Conservation (phyloP, 495 filamentous ascomycete species). For the Clavariopsis aquatica region DNA sequence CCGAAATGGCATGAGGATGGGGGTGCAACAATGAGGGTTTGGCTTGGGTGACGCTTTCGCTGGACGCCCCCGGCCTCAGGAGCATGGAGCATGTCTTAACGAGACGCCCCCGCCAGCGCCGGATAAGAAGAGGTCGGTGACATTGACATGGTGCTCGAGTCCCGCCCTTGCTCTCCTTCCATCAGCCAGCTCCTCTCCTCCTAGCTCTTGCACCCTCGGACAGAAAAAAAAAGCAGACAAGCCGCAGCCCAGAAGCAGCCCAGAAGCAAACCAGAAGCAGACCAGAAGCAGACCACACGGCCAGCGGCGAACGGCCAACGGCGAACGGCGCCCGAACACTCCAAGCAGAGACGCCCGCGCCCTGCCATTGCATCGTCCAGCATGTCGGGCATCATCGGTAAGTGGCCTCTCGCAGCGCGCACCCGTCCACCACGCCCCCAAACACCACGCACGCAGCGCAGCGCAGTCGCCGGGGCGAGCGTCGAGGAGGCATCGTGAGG, state of each 20-base stretch:
- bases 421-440: neutral
- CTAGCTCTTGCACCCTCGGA: too few relatives aligned
- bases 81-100: conserved; percentile 1
- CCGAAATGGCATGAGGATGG: neutral
- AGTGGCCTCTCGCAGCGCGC: neutral
- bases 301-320: neutral
- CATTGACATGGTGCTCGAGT: neutral
- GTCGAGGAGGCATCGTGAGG: neutral
- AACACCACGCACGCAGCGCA: neutral
- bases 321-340: neutral
- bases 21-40: conserved; percentile 1
- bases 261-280: too few relatives aligned
- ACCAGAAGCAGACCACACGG: neutral
- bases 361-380: neutral
- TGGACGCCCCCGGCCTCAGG: neutral
- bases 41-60: neutral
- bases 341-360: neutral
- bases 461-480: neutral
- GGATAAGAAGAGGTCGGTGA: neutral
- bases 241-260: too few relatives aligned
- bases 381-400: neutral
- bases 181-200: neutral
- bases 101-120: neutral
- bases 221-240: too few relatives aligned
- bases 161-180: neutral